These are phyloP conservation scores for Ophiostoma novo-ulmi DNA, from an alignment of 2,329 filamentous ascomycete genomes.

Conservation along the genomic window DNA sequence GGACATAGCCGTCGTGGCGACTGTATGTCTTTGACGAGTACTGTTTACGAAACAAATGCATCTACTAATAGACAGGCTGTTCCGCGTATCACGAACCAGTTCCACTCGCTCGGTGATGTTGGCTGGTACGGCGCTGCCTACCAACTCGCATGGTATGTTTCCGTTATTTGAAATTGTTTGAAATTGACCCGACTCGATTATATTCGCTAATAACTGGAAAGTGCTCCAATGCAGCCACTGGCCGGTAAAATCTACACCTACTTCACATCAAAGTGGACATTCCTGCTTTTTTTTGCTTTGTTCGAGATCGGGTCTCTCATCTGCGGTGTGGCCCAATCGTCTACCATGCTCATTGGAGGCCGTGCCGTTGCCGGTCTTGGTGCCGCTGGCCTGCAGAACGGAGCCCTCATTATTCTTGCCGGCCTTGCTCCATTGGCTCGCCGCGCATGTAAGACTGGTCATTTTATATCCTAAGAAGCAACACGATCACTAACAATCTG, in stretches of 20 bases:
- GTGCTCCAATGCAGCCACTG: not conserved
- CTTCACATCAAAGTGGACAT: not conserved
- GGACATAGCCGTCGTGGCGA: slow-evolving; percentile 1
- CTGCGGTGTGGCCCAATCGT: not conserved
- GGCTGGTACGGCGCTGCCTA: slow-evolving; percentile 32
- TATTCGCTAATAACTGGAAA: not conserved
- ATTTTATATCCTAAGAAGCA: not conserved
- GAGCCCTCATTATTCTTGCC: not conserved
- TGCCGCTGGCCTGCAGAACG: not conserved
- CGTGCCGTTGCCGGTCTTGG: not conserved
- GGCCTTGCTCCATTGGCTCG: not conserved
- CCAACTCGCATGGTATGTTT: slow-evolving; percentile 21
- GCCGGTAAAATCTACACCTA: not conserved
- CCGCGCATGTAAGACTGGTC: not conserved
- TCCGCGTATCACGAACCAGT: slow-evolving; percentile 18
- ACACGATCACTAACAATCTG: not conserved
- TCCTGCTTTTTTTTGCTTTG: not conserved
- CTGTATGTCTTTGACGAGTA: not conserved
- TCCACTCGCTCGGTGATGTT: slow-evolving; percentile 22
- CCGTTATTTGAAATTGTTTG: too few relatives aligned
- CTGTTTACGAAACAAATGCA: not conserved
- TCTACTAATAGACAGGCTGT: not conserved
- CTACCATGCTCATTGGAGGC: not conserved
- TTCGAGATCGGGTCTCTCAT: not conserved
- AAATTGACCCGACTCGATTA: too few relatives aligned